A percentile compares a stretch with the other conserved stretches of the same genome.
phyloP scores from a whole-genome alignment of 805 yeast species.

The Clavispora phyllophila region DNA sequence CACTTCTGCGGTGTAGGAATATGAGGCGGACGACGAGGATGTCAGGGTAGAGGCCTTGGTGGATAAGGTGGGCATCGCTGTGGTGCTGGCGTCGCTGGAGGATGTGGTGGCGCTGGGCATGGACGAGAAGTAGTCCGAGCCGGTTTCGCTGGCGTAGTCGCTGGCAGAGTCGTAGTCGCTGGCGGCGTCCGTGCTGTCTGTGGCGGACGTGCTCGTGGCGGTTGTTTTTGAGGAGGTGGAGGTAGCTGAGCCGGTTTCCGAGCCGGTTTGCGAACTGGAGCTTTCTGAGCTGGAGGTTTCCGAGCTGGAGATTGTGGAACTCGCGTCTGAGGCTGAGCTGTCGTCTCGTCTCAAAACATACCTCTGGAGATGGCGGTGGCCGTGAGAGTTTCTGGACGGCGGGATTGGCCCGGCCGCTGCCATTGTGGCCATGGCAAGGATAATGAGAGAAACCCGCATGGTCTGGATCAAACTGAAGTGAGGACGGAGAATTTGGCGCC shows the following conservation, averaged over 20 bases:
- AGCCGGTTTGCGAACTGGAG: too few species aligned
- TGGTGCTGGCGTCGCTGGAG: neutral
- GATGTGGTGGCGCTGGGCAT: neutral
- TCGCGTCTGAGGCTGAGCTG: too few species aligned
- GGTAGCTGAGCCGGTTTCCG: neutral
- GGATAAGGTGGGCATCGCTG: neutral
- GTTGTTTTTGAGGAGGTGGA: neutral
- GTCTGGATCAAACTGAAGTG: neutral
- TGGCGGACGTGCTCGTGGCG: neutral
- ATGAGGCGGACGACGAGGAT: conserved; percentile 3
- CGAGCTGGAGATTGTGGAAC: too few species aligned
- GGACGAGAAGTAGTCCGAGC: too few species aligned
- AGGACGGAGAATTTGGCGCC: neutral
- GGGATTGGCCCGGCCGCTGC: neutral
- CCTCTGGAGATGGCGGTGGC: neutral
- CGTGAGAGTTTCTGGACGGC: neutral
- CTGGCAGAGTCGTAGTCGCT: neutral
- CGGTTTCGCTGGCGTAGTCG: too few species aligned
- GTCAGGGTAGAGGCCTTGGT: neutral
- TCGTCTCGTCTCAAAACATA: neutral
- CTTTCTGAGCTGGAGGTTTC: neutral
- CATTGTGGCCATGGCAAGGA: neutral
- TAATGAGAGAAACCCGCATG: neutral
- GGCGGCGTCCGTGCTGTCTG: neutral
- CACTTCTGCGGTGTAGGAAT: conserved; percentile 8